Base-by-base conservation (phyloP, 345 rosid genomes). In the Populus davidiana region DNA sequence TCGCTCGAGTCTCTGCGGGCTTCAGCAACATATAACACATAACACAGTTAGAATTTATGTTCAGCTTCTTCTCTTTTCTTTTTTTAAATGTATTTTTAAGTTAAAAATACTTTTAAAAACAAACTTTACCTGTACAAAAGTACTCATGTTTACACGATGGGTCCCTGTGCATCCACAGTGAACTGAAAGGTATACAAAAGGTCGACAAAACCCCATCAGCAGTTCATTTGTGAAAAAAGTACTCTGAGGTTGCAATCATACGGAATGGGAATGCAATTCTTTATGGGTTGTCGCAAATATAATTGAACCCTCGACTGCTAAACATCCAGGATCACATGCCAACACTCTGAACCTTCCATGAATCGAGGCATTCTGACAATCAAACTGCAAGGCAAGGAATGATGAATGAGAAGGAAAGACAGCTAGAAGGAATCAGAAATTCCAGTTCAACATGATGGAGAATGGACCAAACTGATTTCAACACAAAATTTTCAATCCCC, bases 301-400 rank as follows among this genome's bases (percentile, higher is more conserved):
- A 69, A 69, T 68, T 69, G 73, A 76, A 27, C 6, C 38, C 20
- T 27, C 67, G n/a, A 61, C 43, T 25, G 39, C 74, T 39, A 39
- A 43, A 20, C 21, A 77, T 69, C 69, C 65, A 66, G 35, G 3
- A 20, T 16, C 73, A 56, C 69, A 70, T 59, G 75, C 66, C 72
- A 67, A 21, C 21, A 21, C 44, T 31, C 44, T 38, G 36, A 23
- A 25, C 72, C 33, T 29, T 50, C 17, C n/a, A 62, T 17, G 73
- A 69, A 36, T 43, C 56, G 39, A 63, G 44, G 41, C 47, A 8
- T 41, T 64, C 75, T 78, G 80, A 65, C 72, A 66, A 35, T 66
- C 72, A 72, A 78, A 64, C 66, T 61, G 38, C 5, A 33, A 47
- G 80, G 47, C 75, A 77, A 68, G 47, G 6, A 6, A 41, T 41